Evolutionary conservation across 805 yeast genomes (phyloP).

Genomic region (Yarrowia keelungensis): DNA sequence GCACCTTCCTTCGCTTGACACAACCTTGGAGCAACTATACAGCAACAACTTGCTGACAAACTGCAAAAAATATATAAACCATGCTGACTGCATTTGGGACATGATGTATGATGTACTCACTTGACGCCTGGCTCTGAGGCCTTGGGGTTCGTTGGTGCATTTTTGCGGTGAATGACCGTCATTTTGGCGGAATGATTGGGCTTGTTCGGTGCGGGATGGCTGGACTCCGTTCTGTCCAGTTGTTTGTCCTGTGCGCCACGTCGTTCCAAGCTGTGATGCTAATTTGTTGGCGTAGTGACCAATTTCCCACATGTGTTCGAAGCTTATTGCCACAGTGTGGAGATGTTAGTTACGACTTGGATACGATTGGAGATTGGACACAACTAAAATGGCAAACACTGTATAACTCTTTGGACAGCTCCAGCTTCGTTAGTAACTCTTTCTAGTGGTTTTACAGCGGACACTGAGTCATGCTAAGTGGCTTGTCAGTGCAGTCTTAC

Average conservation of each 20-base stretch:
- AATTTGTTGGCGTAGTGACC: constrained; percentile 19
- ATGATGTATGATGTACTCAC: constrained; percentile 44
- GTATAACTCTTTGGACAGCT: background rate
- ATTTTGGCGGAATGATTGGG: constrained; percentile 40
- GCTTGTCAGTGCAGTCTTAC: too few species aligned
- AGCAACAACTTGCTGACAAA: constrained; percentile 23
- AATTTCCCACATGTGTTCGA: constrained; percentile 1
- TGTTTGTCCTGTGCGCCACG: constrained; percentile 25
- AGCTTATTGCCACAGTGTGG: constrained; percentile 11
- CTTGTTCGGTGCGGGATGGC: background rate
- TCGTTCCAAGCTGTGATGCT: constrained; percentile 34
- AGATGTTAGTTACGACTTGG: background rate
- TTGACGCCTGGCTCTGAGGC: constrained; percentile 52
- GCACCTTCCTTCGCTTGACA: constrained; percentile 18
- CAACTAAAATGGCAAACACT: background rate
- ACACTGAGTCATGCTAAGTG: too few species aligned
- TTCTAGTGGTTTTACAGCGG: too few species aligned
- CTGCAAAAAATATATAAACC: constrained; percentile 32
- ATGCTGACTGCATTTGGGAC: constrained; percentile 37
- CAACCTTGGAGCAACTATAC: constrained; percentile 31
- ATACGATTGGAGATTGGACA: too few species aligned
- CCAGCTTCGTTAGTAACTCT: background rate
- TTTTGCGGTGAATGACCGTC: constrained; percentile 53
- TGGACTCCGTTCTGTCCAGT: constrained; percentile 12
- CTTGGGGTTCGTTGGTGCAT: constrained; percentile 48